phyloP scores from a whole-genome alignment of 2,329 filamentous ascomycete species.

The Ophiostoma fasciatum region DNA sequence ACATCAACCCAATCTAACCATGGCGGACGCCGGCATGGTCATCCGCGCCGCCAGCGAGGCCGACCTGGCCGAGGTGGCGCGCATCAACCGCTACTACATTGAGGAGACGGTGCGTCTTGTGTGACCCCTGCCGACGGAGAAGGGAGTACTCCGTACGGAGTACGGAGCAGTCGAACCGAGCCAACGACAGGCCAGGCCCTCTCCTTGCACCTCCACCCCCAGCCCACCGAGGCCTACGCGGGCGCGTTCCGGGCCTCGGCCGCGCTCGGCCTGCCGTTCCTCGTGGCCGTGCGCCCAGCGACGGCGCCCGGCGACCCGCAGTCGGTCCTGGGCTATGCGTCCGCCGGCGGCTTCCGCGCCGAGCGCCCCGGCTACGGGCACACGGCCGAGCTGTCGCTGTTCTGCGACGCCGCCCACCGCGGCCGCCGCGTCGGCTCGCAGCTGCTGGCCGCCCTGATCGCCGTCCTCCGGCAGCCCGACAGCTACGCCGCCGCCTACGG shows the following conservation, averaged over 20 bases:
- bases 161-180: not conserved
- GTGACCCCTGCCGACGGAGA: not conserved
- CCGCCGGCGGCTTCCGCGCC: not conserved
- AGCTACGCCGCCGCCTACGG: not conserved
- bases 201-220: conserved; percentile 1
- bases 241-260: not conserved
- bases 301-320: not conserved
- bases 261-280: conserved; percentile 1
- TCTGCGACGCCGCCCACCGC: conserved; percentile 2
- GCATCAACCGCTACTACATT: conserved; percentile 4
- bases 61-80: conserved; percentile 3
- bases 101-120: not conserved
- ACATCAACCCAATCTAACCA: not conserved
- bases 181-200: not conserved
- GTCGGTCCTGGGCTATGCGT: not conserved
- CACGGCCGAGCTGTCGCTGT: conserved; percentile 3
- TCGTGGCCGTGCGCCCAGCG: conserved; percentile 1
- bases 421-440: conserved; percentile 3
- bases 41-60: conserved; percentile 4
- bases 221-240: conserved; percentile 1
- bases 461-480: not conserved
- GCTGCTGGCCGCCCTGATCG: not conserved
- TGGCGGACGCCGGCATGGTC: not conserved
- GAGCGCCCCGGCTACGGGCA: conserved; percentile 1
- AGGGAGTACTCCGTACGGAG: too few species aligned